Base-by-base conservation (phyloP, 768 basidiomycete species). In the Boletus huronensis region DNA sequence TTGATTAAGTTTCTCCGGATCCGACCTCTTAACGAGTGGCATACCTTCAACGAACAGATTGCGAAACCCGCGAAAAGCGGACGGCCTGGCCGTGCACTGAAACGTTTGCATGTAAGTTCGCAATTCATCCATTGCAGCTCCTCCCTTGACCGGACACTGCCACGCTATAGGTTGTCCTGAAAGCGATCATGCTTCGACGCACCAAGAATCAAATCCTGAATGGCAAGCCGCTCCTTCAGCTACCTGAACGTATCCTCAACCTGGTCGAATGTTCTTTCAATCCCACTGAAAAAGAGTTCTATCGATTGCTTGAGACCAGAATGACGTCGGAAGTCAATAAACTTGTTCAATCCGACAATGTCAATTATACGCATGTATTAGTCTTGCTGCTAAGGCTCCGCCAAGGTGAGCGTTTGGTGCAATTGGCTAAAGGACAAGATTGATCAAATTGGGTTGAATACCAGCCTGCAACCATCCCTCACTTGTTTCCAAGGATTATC, bases 391-490 rank as follows among this genome's bases (percentile, higher is more conserved):
- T 97, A 45, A 82, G 96, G 29, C 77, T 98, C 44, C 85, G 96
- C 28, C 96, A 99, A 81, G 92, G 95, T 88, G 56, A 28, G 78
- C 6, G 2, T 26, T 48, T 29, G 21, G n/a, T 31, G 23, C 14
- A 16, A 23, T 38, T 9, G 19, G 29, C 53, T 26, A 47, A n/a
- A 36, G 49, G 29, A 32, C n/a, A 42, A 6, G 13, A 28, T 32
- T 53, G 36, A 55, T 19, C 21, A 50, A 25, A 43, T 19, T 29
- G 31, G 8, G 7, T 56, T 32, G 43, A 45, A 32, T 23, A 9
- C 31, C 52, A 96, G 94, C 94, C 0, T 98, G 94, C 67, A 89
- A 93, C 61, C 95, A 97, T 64, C 93, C 94, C 0, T 77, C 82
- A 0, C 80, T 97, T 10, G 85, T 96, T 14, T 81, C 85, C 3